phyloP scores from a whole-genome alignment of 73 alveolate species.

The Symbiodinium pilosum region DNA sequence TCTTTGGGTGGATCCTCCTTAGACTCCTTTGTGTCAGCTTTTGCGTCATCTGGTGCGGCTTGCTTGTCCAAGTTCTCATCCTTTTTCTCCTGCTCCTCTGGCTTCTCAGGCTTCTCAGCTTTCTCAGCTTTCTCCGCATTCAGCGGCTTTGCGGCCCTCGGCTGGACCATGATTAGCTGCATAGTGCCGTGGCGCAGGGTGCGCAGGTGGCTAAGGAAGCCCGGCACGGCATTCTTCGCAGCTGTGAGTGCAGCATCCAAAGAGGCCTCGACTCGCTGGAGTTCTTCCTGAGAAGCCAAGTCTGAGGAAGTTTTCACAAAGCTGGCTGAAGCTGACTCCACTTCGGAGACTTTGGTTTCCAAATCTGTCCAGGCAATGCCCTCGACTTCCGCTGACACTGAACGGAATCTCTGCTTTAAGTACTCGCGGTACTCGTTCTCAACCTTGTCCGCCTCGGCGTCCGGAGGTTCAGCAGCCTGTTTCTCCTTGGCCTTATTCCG shows the following conservation, averaged over 20 bases:
- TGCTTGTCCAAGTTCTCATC: neutral
- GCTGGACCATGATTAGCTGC: conserved; percentile 8
- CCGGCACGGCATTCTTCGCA: conserved; percentile 8
- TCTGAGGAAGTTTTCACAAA: conserved; percentile 25
- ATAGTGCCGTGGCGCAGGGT: conserved; percentile 9
- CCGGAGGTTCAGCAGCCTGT: neutral
- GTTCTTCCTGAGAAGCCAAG: neutral
- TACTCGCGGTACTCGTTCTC: neutral
- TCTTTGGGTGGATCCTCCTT: neutral
- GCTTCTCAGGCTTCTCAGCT: neutral
- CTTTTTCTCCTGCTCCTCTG: neutral
- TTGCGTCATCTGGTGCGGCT: neutral
- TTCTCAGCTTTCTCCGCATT: neutral
- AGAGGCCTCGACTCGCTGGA: neutral
- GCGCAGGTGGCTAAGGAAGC: conserved; percentile 28
- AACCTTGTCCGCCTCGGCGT: conserved; percentile 14
- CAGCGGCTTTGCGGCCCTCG: neutral
- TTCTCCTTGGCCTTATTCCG: neutral
- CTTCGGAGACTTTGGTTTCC: conserved; percentile 41
- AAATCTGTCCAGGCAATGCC: conserved; percentile 16
- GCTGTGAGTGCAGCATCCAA: conserved; percentile 1
- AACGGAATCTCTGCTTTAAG: conserved; percentile 32
- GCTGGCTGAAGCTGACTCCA: conserved; percentile 31
- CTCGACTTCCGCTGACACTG: conserved; percentile 8
- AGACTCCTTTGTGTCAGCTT: neutral